Percentiles rank a stretch among this genome's conserved stretches.
phyloP scores from a whole-genome alignment of 1,139 yeast species.

The Saccharomyces uvarum region DNA sequence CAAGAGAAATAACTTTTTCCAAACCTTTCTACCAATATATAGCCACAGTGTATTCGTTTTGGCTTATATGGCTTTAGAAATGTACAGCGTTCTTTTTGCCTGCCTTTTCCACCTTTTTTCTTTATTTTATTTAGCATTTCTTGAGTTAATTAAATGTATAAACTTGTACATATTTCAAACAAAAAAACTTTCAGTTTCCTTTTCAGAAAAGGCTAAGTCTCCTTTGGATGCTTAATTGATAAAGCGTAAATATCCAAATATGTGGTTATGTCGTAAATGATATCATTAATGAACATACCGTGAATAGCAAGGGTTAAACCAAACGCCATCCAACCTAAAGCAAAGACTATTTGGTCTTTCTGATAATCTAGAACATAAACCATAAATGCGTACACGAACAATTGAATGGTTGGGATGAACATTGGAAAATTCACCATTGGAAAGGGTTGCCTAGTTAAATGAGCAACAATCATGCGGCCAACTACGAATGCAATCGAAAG shows the following conservation, averaged over 20 bases:
- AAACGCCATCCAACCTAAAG: slow-evolving; percentile 61
- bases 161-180: slow-evolving; percentile 14
- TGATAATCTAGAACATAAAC: slow-evolving; percentile 37
- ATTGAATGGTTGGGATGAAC: slow-evolving; percentile 56
- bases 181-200: slow-evolving; percentile 4
- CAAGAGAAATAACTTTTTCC: neutral
- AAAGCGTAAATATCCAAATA: slow-evolving; percentile 82
- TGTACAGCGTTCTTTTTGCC: neutral
- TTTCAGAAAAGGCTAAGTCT: slow-evolving; percentile 20
- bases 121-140: slow-evolving; percentile 3
- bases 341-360: slow-evolving; percentile 36
- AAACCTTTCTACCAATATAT: neutral
- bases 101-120: slow-evolving; percentile 2
- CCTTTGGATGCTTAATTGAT: slow-evolving; percentile 72
- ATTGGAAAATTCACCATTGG: slow-evolving; percentile 68
- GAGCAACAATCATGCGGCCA: slow-evolving; percentile 84
- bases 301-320: slow-evolving; percentile 75
- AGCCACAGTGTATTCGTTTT: neutral
- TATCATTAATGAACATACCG: slow-evolving; percentile 70
- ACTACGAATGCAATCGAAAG: slow-evolving; percentile 73
- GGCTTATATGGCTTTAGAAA: neutral
- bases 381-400: slow-evolving; percentile 39
- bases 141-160: slow-evolving; percentile 7
- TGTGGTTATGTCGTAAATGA: slow-evolving; percentile 73
- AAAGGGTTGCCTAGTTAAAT: slow-evolving; percentile 70